Base-by-base conservation (phyloP, 495 filamentous ascomycete genomes). In the Tuber calosporum region DNA sequence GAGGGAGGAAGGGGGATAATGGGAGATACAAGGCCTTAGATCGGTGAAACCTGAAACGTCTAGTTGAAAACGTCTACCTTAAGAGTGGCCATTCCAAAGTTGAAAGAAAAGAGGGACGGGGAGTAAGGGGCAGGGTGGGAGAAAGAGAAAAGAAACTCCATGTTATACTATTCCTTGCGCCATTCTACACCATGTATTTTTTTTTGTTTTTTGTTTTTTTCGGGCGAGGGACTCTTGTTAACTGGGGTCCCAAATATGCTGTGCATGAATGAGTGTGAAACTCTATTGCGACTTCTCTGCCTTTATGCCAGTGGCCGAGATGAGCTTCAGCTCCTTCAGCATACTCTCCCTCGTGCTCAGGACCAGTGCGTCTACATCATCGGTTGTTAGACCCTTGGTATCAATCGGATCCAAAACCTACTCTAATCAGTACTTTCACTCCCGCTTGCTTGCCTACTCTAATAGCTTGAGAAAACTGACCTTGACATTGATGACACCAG, bases 301-400 rank as follows among this genome's bases (percentile, higher is more conserved):
- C 68, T 77, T 66, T 36, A 68, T 42, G 36, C 58, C 53, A 20
- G 45, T 34, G 37, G 53, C 48, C 19, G 74, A 77, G 74, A 97
- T 84, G 37, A 83, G 82, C 42, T 90, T 82, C 37, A 97, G 83
- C 77, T 90, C 93, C 74, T 86, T 86, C 68, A 96, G 85, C 94
- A 99, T 97, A 70, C 88, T 83, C 22, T 93, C 90, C 48, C 90
- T 87, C 4, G 90, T 92, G 15, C 84, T 85, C 70, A 86, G 85
- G n/a, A 90, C 87, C 42, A 99, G 85, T 38, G 87, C 85, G 77
- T 97, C 93, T 37, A 97, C 94, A 82, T 99, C 94, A 58, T 88
- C 89, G 36, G 90, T 43, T 34, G 88, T 93, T 73, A 97, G 84
- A 42, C 90, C 88, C 68, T 86, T 86, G n/a, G 95, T 99, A 34